Evolutionary conservation across 2,329 filamentous ascomycete genomes (phyloP).

Genomic region (Pseudogymnoascus sp.): DNA sequence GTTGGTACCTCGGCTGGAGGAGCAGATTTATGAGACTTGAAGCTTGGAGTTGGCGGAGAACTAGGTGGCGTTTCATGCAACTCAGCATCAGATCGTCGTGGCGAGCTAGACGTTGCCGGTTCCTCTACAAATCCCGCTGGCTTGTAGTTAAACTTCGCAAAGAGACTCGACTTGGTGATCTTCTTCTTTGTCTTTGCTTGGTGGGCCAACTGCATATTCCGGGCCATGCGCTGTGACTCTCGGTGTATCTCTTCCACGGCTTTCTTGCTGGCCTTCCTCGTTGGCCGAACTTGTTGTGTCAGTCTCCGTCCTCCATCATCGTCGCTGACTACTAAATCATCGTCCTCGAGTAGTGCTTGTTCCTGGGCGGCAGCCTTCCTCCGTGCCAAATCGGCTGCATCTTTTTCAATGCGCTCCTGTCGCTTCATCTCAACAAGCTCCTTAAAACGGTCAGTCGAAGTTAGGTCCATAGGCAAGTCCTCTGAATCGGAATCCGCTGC

Average conservation of each 20-base stretch:
- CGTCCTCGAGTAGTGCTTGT: slow-evolving; percentile 44
- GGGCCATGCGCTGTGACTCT: slow-evolving; percentile 83
- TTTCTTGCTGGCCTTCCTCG: slow-evolving; percentile 86
- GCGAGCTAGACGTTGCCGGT: slow-evolving; percentile 42
- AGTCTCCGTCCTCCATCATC: slow-evolving; percentile 56
- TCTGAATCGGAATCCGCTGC: slow-evolving; percentile 17
- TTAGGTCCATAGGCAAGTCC: slow-evolving; percentile 17
- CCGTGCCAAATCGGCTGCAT: slow-evolving; percentile 46
- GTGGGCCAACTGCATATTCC: slow-evolving; percentile 86
- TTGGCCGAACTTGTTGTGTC: slow-evolving; percentile 60
- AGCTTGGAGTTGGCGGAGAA: slow-evolving; percentile 43
- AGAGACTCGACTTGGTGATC: slow-evolving; percentile 72
- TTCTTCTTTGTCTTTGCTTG: slow-evolving; percentile 88
- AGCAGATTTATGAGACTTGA: slow-evolving; percentile 18
- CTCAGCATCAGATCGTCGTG: slow-evolving; percentile 42
- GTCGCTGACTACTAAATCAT: slow-evolving; percentile 50
- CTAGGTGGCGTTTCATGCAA: slow-evolving; percentile 62
- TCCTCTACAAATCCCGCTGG: slow-evolving; percentile 28
- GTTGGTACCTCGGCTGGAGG: not conserved
- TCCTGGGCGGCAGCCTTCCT: slow-evolving; percentile 33
- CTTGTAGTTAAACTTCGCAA: slow-evolving; percentile 75
- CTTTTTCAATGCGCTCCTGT: slow-evolving; percentile 58
- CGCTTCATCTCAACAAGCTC: slow-evolving; percentile 68
- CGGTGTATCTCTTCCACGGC: slow-evolving; percentile 90
- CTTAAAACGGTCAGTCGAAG: slow-evolving; percentile 46